phyloP scores from a whole-genome alignment of 176 grass and related monocot species.

The Thalia dealbata region DNA sequence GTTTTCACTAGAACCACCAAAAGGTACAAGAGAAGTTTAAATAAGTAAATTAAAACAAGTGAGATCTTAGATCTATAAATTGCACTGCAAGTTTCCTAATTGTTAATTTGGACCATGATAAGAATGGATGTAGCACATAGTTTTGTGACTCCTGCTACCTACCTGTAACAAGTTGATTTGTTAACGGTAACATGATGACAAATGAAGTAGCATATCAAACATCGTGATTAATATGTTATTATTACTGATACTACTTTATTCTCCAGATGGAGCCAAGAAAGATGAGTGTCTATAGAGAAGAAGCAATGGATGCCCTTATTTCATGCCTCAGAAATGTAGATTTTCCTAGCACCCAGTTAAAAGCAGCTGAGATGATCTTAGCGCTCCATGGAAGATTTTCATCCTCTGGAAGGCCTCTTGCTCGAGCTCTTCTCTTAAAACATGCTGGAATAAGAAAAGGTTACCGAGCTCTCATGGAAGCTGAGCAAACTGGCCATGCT shows the following conservation, averaged over 20 bases:
- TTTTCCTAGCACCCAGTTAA: constrained; percentile 43
- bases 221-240: neutral
- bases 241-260: neutral
- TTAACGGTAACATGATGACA: neutral
- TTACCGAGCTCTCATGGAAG: constrained; percentile 21
- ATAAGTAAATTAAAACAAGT: no score
- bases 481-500: constrained; percentile 24
- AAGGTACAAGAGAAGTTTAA: no score
- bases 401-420: constrained; percentile 46
- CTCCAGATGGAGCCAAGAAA: constrained; percentile 53
- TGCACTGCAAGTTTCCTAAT: no score
- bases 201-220: neutral
- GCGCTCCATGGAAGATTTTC: constrained; percentile 49
- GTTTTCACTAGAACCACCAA: no score
- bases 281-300: constrained; percentile 60
- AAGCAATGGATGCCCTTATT: constrained; percentile 32
- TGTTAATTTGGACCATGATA: neutral
- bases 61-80: no score
- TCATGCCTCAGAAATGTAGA: constrained; percentile 46
- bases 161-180: neutral
- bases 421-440: constrained; percentile 41
- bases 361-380: constrained; percentile 56
- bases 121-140: neutral
- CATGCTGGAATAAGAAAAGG: constrained; percentile 48
- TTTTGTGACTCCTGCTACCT: neutral